Conservation (phyloP, 2,329 filamentous ascomycete genomes). For the Phaeosphaeriaceae sp. region DNA sequence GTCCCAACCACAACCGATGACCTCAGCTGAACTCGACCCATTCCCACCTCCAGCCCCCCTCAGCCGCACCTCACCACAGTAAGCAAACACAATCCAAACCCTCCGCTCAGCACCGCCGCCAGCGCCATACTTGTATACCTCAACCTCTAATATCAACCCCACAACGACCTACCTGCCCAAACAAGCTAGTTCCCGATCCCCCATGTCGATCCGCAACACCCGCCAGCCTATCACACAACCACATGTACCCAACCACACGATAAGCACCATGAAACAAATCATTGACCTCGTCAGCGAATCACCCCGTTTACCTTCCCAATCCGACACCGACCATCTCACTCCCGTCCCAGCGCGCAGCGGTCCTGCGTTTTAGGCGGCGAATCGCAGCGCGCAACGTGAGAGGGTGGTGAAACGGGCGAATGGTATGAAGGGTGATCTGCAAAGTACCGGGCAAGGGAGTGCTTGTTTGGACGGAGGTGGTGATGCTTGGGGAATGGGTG, state of each 20-base stretch:
- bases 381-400: constrained; percentile 20
- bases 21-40: too few relatives aligned
- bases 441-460: not conserved
- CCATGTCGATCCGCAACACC: constrained; percentile 25
- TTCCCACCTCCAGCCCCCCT: too few relatives aligned
- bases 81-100: too few relatives aligned
- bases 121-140: too few relatives aligned
- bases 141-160: too few relatives aligned
- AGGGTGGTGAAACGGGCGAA: constrained; percentile 14
- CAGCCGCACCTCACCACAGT: too few relatives aligned
- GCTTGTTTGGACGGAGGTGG: constrained; percentile 14
- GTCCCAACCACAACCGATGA: not conserved
- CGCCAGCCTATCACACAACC: constrained; percentile 28
- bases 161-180: constrained; percentile 19
- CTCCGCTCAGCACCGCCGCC: too few relatives aligned
- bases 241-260: constrained; percentile 29
- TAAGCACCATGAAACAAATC: constrained; percentile 26
- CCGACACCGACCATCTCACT: constrained; percentile 2
- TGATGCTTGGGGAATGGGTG: constrained; percentile 20
- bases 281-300: constrained; percentile 15
- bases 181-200: constrained; percentile 20
- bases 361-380: constrained; percentile 4
- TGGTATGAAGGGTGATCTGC: not conserved
- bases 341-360: too few relatives aligned
- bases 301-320: constrained; percentile 31